Evolutionary conservation across 805 yeast genomes (phyloP), one percentile per base, ranked within the genome.

Genomic region (Candida easanensis): DNA sequence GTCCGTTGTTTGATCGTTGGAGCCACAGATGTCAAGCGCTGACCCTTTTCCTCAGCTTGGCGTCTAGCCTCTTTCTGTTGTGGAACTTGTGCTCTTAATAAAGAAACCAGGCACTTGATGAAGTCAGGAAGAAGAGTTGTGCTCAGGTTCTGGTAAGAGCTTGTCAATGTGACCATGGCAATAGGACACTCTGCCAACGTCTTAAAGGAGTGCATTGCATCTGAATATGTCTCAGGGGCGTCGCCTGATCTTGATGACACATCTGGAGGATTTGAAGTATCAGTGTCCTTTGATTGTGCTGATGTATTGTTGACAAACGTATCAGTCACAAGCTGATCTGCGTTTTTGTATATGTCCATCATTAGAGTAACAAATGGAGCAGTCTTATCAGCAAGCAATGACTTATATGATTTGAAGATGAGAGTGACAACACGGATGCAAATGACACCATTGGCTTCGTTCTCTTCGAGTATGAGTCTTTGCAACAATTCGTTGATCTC

Each of bases 171-270:
- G 3, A 93, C 99, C 82, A 93, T 85, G 4, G 96, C 89, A 31
- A 93, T 91, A 9, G 99, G 99, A 60, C 98, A 90, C 62, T 93
- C 99, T 0, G 96, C 87, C 46, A 93, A 74, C 13, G 91, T 88
- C 60, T 89, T 90, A 73, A 93, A 91, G 1, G 97, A 89, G 51
- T 63, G 73, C 76, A 87, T 76, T 4, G 96, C 84, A 48, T 75
- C 77, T 34, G 75, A 74, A 41, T 89, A 69, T 3, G 74, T 68
- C 45, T 80, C 80, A 7, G 76, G 59, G 17, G 67, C 74, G 25
- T 67, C 70, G 4, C 45, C 39, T 13, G 61, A 57, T 5, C 44
- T 42, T 8, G 21, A 34, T 5, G 28, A 61, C 26, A 70, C 58
- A 5, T 74, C 63, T 1, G 82, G 71, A 6, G 77, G 63, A 20